A percentile compares a stretch with the other conserved stretches of the same genome.
Evolutionary conservation across 1,284 basidiomycete species (phyloP).

Genomic region (Marasmius oreades): DNA sequence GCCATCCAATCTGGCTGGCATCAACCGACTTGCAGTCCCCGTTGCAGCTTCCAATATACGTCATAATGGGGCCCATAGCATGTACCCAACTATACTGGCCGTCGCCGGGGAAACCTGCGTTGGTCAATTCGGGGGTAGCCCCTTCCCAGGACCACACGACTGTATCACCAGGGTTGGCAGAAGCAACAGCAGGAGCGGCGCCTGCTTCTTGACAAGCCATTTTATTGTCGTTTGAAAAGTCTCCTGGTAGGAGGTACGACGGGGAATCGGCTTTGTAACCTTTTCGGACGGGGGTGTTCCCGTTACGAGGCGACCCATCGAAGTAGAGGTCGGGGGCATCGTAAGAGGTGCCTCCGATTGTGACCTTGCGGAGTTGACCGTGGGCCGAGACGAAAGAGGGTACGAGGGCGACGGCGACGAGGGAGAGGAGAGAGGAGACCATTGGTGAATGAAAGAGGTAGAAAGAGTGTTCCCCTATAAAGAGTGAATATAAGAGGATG

Average conservation of each 20-base stretch:
- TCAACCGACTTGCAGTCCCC: conserved; percentile 32
- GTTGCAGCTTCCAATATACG: conserved; percentile 36
- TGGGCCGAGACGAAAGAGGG: not conserved
- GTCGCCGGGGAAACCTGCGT: conserved; percentile 8
- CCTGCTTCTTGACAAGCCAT: not conserved
- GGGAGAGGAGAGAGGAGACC: not conserved
- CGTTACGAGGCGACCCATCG: not conserved
- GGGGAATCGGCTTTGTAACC: not conserved
- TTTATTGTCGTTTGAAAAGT: not conserved
- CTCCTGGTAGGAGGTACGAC: not conserved
- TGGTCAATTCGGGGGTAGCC: conserved; percentile 8
- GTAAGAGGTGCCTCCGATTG: not conserved
- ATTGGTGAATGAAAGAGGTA: not conserved
- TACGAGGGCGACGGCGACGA: not conserved
- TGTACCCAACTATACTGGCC: conserved; percentile 10
- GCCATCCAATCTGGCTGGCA: conserved; percentile 32
- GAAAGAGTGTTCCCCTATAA: not conserved
- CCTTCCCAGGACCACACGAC: conserved; percentile 9
- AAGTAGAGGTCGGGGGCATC: not conserved
- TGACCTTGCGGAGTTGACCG: not conserved
- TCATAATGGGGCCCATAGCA: conserved; percentile 22
- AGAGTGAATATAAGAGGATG: not conserved
- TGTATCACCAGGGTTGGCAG: not conserved
- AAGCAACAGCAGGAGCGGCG: not conserved
- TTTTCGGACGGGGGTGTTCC: not conserved